Evolutionary conservation across 495 filamentous ascomycete genomes (phyloP).

Genomic region (Penicillium egyptiacum): DNA sequence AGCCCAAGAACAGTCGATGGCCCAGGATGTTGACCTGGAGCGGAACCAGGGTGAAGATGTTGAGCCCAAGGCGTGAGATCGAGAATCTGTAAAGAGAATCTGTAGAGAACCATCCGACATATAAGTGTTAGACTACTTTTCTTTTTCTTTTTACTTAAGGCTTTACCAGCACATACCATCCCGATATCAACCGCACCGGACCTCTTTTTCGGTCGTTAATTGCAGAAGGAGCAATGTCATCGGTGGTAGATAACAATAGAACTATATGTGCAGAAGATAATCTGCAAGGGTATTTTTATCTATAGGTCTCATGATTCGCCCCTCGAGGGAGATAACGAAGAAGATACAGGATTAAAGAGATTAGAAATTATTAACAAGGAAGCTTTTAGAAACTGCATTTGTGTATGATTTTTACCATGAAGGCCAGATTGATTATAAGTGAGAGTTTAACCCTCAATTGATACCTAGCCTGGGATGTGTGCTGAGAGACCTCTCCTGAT

Average conservation of each 20-base stretch:
- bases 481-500: too few relatives aligned
- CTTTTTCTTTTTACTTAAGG: not conserved
- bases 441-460: too few relatives aligned
- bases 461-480: too few relatives aligned
- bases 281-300: not conserved
- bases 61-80: constrained; percentile 2
- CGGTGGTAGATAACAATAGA: too few relatives aligned
- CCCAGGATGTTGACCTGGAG: constrained; percentile 35
- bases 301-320: not conserved
- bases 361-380: too few relatives aligned
- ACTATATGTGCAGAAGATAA: not conserved
- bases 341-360: too few relatives aligned
- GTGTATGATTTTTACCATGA: too few relatives aligned
- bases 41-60: not conserved
- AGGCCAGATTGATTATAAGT: too few relatives aligned
- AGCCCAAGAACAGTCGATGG: constrained; percentile 50
- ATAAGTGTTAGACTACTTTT: not conserved
- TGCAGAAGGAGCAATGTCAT: too few relatives aligned
- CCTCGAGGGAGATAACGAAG: too few relatives aligned
- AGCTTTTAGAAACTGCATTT: too few relatives aligned
- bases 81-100: not conserved
- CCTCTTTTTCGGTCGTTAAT: too few relatives aligned
- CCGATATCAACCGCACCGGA: not conserved
- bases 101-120: not conserved
- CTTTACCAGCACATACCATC: not conserved